phyloP scores from a whole-genome alignment of 2,329 filamentous ascomycete species.

The Diplodia corticola region DNA sequence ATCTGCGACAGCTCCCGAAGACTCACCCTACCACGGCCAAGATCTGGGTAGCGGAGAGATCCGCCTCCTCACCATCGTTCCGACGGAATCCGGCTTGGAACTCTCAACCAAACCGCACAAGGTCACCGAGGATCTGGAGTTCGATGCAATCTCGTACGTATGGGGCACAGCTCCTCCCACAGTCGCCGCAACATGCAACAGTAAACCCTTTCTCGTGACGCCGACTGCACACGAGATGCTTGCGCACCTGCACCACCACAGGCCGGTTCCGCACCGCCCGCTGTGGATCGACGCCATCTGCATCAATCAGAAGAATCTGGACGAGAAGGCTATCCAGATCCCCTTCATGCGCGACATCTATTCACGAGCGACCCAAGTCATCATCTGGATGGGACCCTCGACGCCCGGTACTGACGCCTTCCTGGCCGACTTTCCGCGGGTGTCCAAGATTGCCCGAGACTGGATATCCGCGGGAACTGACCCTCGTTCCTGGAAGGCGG shows the following conservation, averaged over 20 bases:
- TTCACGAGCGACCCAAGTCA: neutral
- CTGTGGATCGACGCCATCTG: constrained; percentile 27
- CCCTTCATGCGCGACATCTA: neutral
- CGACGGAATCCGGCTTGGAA: neutral
- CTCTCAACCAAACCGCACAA: neutral
- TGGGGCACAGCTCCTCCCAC: neutral
- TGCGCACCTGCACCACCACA: neutral
- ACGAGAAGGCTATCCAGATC: constrained; percentile 19
- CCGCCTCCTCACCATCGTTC: neutral
- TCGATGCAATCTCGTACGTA: neutral
- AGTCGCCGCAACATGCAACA: neutral
- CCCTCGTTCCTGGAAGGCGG: neutral
- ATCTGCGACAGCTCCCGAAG: too few relatives aligned
- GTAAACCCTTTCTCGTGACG: neutral
- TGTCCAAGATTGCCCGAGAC: neutral
- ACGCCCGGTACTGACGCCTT: neutral
- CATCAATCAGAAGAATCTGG: constrained; percentile 24
- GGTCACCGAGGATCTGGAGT: neutral
- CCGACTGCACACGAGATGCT: neutral
- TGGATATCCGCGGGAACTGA: neutral
- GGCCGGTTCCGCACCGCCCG: neutral
- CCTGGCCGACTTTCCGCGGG: neutral
- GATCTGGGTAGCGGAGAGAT: neutral
- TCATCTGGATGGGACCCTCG: neutral
- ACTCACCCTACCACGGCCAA: neutral